These are phyloP conservation scores for Erigeron philadelphicus DNA, from an alignment of 140 eudicot species.

Conservation along the genomic window DNA sequence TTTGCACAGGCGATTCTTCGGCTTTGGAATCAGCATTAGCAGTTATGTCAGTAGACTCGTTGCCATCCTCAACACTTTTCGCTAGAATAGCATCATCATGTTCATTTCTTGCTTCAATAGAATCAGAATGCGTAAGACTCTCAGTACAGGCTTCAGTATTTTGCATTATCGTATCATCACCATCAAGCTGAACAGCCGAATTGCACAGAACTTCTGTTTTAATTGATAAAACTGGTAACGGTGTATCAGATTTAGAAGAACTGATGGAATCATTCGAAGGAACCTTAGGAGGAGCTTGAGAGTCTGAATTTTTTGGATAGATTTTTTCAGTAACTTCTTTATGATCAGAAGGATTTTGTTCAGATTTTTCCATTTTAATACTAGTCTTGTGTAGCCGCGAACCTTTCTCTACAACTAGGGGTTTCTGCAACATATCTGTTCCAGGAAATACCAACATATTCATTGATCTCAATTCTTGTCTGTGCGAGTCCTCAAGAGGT, in stretches of 20 bases:
- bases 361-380: conserved; percentile 28
- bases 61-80: neutral
- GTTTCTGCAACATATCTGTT: conserved; percentile 82
- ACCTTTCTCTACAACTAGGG: conserved; percentile 31
- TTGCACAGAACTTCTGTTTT: neutral
- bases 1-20: neutral
- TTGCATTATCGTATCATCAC: conserved; percentile 19
- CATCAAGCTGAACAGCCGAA: conserved; percentile 21
- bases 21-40: conserved; percentile 9
- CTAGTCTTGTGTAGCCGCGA: conserved; percentile 23
- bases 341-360: conserved; percentile 30
- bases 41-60: neutral
- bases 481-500: conserved; percentile 55
- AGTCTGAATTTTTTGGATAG: conserved; percentile 4
- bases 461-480: conserved; percentile 67
- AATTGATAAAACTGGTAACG: conserved; percentile 1
- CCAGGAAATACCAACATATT: conserved; percentile 95
- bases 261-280: conserved; percentile 24
- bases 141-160: conserved; percentile 11
- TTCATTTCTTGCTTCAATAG: neutral
- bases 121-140: neutral
- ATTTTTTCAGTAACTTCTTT: neutral
- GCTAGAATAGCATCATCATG: neutral
- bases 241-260: conserved; percentile 22
- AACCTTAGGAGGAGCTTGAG: conserved; percentile 22